phyloP scores from a whole-genome alignment of 352 stramenopile species.

The Pythium utonaiense region DNA sequence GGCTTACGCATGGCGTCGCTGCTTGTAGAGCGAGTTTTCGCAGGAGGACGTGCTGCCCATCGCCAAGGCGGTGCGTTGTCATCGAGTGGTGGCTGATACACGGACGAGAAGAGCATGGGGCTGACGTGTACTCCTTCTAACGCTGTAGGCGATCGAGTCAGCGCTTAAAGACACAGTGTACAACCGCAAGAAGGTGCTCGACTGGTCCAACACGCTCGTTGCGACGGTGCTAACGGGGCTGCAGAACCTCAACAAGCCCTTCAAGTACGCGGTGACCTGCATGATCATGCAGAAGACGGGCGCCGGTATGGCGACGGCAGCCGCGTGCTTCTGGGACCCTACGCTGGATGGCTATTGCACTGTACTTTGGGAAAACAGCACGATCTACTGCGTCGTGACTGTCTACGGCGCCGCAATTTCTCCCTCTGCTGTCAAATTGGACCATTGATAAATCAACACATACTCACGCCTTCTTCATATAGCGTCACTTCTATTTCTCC shows the following conservation, averaged over 20 bases:
- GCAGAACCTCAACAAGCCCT: constrained; percentile 85
- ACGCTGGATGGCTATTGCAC: constrained; percentile 78
- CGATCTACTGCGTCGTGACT: constrained; percentile 80
- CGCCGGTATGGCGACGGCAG: constrained; percentile 60
- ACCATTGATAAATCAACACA: constrained; percentile 35
- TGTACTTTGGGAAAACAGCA: constrained; percentile 83
- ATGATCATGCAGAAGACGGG: constrained; percentile 87
- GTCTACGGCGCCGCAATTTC: constrained; percentile 82
- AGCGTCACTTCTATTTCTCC: background rate
- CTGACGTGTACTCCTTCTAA: background rate
- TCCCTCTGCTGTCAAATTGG: constrained; percentile 67
- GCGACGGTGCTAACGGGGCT: constrained; percentile 72
- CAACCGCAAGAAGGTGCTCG: constrained; percentile 83
- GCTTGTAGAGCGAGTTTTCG: constrained; percentile 64
- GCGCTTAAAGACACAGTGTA: constrained; percentile 81
- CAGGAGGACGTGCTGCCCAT: constrained; percentile 76
- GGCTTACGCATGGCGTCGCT: background rate
- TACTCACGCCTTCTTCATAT: background rate
- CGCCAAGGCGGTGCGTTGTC: constrained; percentile 46
- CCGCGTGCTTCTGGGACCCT: constrained; percentile 75
- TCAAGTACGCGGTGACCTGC: constrained; percentile 84
- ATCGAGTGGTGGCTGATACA: too few relatives aligned
- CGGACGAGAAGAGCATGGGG: too few relatives aligned
- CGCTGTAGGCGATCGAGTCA: constrained; percentile 57
- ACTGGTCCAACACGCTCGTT: constrained; percentile 83